Evolutionary conservation across 2,329 filamentous ascomycete species (phyloP), one percentile per base, ranked within the genome.

Genomic region (Aspergillus transmontanensis): DNA sequence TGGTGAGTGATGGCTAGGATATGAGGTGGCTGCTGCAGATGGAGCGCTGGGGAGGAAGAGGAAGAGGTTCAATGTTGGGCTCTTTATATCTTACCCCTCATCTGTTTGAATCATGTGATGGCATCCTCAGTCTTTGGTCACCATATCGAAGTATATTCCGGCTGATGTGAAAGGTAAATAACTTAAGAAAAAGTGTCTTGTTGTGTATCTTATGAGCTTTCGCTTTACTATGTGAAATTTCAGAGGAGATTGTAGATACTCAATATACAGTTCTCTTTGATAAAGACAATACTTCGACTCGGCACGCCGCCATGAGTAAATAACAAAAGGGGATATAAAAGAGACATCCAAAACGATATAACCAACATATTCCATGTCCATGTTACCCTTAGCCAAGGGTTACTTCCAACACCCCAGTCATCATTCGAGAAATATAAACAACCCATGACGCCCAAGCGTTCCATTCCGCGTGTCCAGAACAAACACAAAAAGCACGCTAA

Each of bases 241-340:
- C 4, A 11, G 45, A 26, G 9, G 21, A 23, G 6, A 48, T 14
- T 26, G 45, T 48, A 26, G 6, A 48, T 2, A 48, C 3, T 48
- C 21, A 26, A 16, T 12, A 51, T 19, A 51, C 26, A 26, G 19
- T 19, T 12, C 10, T 19, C 9, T 21, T 51, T 4, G 34, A 21
- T 51, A 21, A n/a, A 32, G 16, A 32, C 9, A 19, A 51, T 34
- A 51, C 28, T 12, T 51, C 16, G 28, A 51, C 48, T 51, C 28
- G 28, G 46, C 4, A 51, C 16, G 30, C 46, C 14, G 28, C n/a
- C 19, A 56, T 56, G 53, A 26, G 12, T 12, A 56, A 48, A 48
- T 14, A 58, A 51, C 57, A 48, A 19, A 50, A 30, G 45, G 57
- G 57, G 45, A 58, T 51, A 58, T 58, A 50, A 51, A 36, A 51